Base-by-base conservation (phyloP, 1,284 basidiomycete species). In the Kwoniella shivajii region DNA sequence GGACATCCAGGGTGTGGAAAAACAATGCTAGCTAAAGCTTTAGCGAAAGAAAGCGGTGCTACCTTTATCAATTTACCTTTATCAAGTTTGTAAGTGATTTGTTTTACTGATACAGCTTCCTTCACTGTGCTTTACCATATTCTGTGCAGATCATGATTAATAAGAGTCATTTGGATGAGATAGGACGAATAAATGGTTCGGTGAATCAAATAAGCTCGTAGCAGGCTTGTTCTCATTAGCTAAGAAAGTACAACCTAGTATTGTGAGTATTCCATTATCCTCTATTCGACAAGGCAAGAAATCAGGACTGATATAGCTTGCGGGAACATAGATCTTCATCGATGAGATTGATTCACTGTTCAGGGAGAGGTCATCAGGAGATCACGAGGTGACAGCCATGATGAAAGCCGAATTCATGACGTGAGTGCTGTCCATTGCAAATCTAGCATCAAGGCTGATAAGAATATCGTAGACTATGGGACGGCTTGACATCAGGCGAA, bases 341-440 rank as follows among this genome's bases (percentile, higher is more conserved):
- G 88, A 90, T 74, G 88, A 89, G 76, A 89, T 90, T 57, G 88
- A 90, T 73, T 91, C 89, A 7, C 92, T 99, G 77, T 80, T 99
- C 76, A 82, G 95, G 54, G 92, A 97, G 75, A 82, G 96, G 60
- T 80, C 80, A 11, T 85, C 86, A 51, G 88, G 88, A 11, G 96
- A 99, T 71, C 96, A 99, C 77, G 96, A 99, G 72, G 95, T 94
- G 44, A 98, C 93, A 26, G 92, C 88, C 5, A 98, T 98, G 93
- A 96, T 99, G 87, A 99, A 99, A 80, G 95, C 95, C 1, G 95
- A 99, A 74, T 99, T 99, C 75, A 97, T 99, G 94, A 96, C 92
- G 87, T 92, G 78, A 68, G 89, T 80, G 1, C 14, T 37, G 16
- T n/a, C 6, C 9, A 11, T 37, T n/a, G n/a, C n/a, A n/a, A n/a